A percentile compares a stretch with the other conserved stretches of the same genome.
Conservation (phyloP, 179 eudicot genomes). For the Nepenthes alata region DNA sequence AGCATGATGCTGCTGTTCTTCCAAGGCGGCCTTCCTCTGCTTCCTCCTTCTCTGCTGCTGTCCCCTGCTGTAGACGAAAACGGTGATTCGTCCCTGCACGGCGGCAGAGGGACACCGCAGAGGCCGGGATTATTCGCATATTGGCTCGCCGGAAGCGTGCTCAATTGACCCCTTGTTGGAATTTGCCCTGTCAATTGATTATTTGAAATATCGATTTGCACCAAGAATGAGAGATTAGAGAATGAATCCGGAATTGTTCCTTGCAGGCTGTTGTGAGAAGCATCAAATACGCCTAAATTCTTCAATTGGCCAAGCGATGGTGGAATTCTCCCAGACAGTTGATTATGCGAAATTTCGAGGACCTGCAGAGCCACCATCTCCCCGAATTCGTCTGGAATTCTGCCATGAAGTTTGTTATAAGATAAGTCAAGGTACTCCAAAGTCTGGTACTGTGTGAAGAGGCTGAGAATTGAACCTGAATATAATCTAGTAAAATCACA, state of each 20-base stretch:
- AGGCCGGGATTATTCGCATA: slow-evolving; percentile 83
- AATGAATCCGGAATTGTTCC: slow-evolving; percentile 89
- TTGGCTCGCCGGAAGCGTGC: slow-evolving; percentile 90
- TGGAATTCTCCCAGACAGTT: slow-evolving; percentile 81
- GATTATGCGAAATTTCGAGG: slow-evolving; percentile 78
- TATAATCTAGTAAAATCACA: slow-evolving; percentile 84
- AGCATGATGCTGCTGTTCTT: slow-evolving; percentile 51
- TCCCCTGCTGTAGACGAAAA: slow-evolving; percentile 15
- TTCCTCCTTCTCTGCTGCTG: slow-evolving; percentile 7
- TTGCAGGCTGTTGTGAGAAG: slow-evolving; percentile 78
- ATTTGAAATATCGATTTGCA: slow-evolving; percentile 82
- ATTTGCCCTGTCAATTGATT: slow-evolving; percentile 81
- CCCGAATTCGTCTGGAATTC: slow-evolving; percentile 80
- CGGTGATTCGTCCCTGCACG: slow-evolving; percentile 26
- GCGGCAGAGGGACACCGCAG: slow-evolving; percentile 84
- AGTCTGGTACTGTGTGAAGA: slow-evolving; percentile 81
- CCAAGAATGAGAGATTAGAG: slow-evolving; percentile 75
- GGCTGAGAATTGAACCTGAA: slow-evolving; percentile 73
- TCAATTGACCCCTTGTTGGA: slow-evolving; percentile 82
- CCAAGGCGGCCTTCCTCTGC: slow-evolving; percentile 31
- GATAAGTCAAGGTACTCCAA: slow-evolving; percentile 93
- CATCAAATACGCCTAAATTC: slow-evolving; percentile 87
- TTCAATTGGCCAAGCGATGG: slow-evolving; percentile 68
- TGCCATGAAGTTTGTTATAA: slow-evolving; percentile 74
- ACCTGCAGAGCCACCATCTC: slow-evolving; percentile 95